A percentile compares a stretch with the other conserved stretches of the same genome.
phyloP scores from a whole-genome alignment of 805 yeast species.

The Lachancea nothofagi region DNA sequence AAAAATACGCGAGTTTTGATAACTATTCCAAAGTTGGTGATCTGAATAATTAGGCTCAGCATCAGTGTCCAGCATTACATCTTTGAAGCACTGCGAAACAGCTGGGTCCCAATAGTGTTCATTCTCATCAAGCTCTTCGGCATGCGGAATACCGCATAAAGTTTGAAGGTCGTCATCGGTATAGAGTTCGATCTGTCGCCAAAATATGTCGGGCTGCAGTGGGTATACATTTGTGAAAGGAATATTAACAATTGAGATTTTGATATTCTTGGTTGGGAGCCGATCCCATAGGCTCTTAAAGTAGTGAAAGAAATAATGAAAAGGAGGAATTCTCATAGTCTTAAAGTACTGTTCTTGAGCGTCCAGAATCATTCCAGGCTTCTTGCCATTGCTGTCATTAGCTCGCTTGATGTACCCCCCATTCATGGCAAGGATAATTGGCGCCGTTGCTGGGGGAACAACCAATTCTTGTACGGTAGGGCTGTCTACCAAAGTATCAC shows the following conservation, averaged over 20 bases:
- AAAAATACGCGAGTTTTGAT: constrained; percentile 21
- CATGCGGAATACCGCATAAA: constrained; percentile 9
- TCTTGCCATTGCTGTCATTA: constrained; percentile 9
- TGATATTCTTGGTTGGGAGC: constrained; percentile 26
- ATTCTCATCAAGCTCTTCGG: not conserved
- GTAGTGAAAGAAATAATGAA: constrained; percentile 30
- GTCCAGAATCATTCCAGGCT: constrained; percentile 23
- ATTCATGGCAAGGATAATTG: constrained; percentile 25
- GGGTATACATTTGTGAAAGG: constrained; percentile 34
- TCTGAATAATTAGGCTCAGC: not conserved
- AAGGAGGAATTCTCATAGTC: constrained; percentile 23
- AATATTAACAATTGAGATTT: constrained; percentile 29
- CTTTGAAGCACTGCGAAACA: constrained; percentile 19
- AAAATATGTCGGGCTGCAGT: constrained; percentile 22
- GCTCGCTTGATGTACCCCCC: constrained; percentile 22
- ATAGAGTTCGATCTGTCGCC: constrained; percentile 18
- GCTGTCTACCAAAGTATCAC: constrained; percentile 26
- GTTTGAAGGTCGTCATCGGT: constrained; percentile 27
- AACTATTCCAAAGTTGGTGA: constrained; percentile 22
- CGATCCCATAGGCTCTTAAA: constrained; percentile 29
- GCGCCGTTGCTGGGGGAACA: constrained; percentile 33
- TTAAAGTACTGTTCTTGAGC: constrained; percentile 24
- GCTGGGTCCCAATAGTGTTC: constrained; percentile 26
- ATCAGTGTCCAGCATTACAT: constrained; percentile 12
- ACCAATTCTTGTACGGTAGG: constrained; percentile 17